Evolutionary conservation across 768 basidiomycete species (phyloP), one percentile per base, ranked within the genome.

Genomic region (Agrocybe chaxingu): DNA sequence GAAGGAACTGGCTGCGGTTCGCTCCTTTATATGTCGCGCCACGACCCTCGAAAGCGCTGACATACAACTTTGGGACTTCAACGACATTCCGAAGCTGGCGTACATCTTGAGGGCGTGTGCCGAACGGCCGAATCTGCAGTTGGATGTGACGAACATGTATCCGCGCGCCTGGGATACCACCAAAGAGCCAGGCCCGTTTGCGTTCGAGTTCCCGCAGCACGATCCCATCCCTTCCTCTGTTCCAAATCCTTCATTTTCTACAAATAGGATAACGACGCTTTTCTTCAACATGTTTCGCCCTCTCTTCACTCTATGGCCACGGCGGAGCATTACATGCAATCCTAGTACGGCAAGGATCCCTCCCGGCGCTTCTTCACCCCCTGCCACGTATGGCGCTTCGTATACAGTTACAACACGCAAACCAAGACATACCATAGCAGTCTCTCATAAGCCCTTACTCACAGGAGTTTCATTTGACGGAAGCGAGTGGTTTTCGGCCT

Each of bases 121-220:
- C n/a, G 40, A 36, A 36, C 34, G 43, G 32, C 16, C 31, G 2
- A 34, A 29, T 10, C 35, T 53, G 11, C 4, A 9, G 0, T 36
- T 53, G 24, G 24, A 24, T 24, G 24, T 24, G 3, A 24, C 24
- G 24, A 24, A 24, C 24, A 24, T 24, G 24, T 24, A 24, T 8
- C 7, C 19, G 7, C 37, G 47, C 16, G 12, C 12, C 30, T 45
- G 51, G 9, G 16, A 42, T 7, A n/a, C 38, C 7, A 38, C 31
- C 39, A 11, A 10, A 5, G 38, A 41, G 13, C 42, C 35, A 24
- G 51, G 51, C 3, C 55, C 55, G 2, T 56, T 56, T 24, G 31
- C 10, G 10, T 52, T 47, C 29, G 8, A 49, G 9, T 47, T 51
- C 19, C 38, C 34, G 2, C 16, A 30, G 8, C 35, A 12, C 8